Percentiles rank a stretch among this genome's conserved stretches.
Evolutionary conservation across 305 asterid species (phyloP).

Genomic region (Solanum hybrid): DNA sequence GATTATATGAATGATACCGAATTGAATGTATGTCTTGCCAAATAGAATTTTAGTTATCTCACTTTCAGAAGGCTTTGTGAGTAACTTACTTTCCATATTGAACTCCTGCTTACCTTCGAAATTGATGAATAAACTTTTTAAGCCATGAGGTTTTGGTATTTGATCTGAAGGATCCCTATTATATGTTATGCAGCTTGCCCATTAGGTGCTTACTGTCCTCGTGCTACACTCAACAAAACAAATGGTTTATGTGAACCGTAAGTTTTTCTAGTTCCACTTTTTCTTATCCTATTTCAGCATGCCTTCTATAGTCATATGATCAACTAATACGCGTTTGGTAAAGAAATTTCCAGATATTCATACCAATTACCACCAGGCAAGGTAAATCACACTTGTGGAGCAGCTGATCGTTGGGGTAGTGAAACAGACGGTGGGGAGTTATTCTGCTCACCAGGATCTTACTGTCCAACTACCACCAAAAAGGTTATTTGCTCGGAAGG

Average conservation of each 20-base stretch:
- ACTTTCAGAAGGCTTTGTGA: background rate
- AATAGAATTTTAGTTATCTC: background rate
- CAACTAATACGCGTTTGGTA: constrained; percentile 26
- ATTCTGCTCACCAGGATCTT: constrained; percentile 87
- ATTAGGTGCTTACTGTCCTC: constrained; percentile 83
- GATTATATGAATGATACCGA: background rate
- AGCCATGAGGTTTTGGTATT: background rate
- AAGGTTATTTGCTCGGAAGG: constrained; percentile 58
- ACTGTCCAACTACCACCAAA: constrained; percentile 73
- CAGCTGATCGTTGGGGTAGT: constrained; percentile 90
- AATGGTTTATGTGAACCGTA: constrained; percentile 90
- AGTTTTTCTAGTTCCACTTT: constrained; percentile 29
- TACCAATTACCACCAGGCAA: constrained; percentile 85
- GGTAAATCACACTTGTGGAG: constrained; percentile 78
- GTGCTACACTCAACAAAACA: constrained; percentile 43
- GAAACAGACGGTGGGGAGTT: constrained; percentile 55
- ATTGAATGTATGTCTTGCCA: background rate
- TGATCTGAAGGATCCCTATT: constrained; percentile 16
- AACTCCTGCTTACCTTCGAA: background rate
- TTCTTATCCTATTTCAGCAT: constrained; percentile 8
- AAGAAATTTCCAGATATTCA: constrained; percentile 55
- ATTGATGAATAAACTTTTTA: background rate
- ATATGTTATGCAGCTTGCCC: constrained; percentile 71
- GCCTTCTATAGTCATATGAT: constrained; percentile 3
- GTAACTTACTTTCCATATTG: background rate